Base-by-base conservation (phyloP, 2,329 filamentous ascomycete species). In the Fusarium udum region DNA sequence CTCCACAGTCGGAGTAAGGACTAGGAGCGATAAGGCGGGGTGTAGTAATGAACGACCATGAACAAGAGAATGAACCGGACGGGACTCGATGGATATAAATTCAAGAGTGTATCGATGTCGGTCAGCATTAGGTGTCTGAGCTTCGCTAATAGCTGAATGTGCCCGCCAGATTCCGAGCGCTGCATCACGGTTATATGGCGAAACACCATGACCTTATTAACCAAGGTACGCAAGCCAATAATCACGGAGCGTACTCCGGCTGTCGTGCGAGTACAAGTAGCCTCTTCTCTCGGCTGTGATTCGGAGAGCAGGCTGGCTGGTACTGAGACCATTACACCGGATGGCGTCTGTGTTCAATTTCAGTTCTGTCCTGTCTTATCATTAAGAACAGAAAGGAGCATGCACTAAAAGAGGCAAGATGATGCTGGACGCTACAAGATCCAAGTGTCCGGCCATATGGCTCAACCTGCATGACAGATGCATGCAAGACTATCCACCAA, bases 11-110 rank as follows among this genome's bases (percentile, higher is more conserved):
- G 64, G 64, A 64, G 65, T 52, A 42, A 20, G 40, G 55, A 42
- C 62, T 40, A 72, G 51, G 67, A 64, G 56, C 51, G 56, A 69
- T 59, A 64, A 51, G 61, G 63, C 67, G 61, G 56, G 61, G 68
- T 59, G 67, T 46, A n/a, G 37, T 60, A 59, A 63, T 51, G 58
- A 74, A 61, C 42, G 51, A 69, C 58, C 32, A 53, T 71, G 69
- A 71, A 75, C 62, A 75, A 78, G 75, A 74, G 72, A 77, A 73
- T 62, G 71, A 68, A 71, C 57, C 68, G 74, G 75, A 68, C 51
- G 55, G 36, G 51, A 53, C 28, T 55, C 40, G 37, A 62, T 24
- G 51, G 42, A 53, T 70, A 70, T 60, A 70, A 69, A 51, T 52
- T 40, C n/a, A 56, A 59, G 53, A 61, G 28, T 40, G 16, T 42